Evolutionary conservation across 805 yeast genomes (phyloP), one percentile per base, ranked within the genome.

Genomic region (Candida montana): DNA sequence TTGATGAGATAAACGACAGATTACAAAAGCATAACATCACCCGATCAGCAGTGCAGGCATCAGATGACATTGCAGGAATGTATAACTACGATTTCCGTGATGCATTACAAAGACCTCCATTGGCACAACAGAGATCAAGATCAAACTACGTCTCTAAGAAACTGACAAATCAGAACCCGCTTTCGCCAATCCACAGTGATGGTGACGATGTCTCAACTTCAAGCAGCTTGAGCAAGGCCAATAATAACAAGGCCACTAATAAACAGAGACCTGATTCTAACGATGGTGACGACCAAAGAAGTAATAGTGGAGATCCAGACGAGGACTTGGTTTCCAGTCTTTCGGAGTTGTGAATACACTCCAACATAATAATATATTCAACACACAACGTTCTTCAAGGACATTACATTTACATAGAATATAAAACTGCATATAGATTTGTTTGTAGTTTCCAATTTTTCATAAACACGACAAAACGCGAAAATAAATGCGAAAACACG

Each of bases 1-100:
- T 51, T 1, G 42, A 49, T 13, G 69, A 64, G 18, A 52, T 69
- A 29, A 47, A 51, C 9, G 54, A 60, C 16, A 55, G 65, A 16
- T 41, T 71, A 16, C 51, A 58, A 8, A 58, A 57, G 12, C 69
- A 70, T 7, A 65, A 64, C 24, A 64, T 73, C 37, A 65, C 75
- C 1, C 47, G 49, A 9, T 61, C 56, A 27, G 75, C 76, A 2
- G 73, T 72, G 3, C 51, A 55, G 7, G 65, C 69, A 37, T 57
- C 77, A 0, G 66, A 73, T 46, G 65, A 64, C 40, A 64, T 71
- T 33, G 76, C 77, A 2, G 77, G 77, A 5, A 64, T 69, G 27
- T 62, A 63, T n/a, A 52, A 57, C 36, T 59, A 49, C 38, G 52
- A 49, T 33, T 19, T 44, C 11, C 42, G 47, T 4, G 54, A 54